phyloP scores from a whole-genome alignment of 257 asterid genomes.

The Solanum paucissectum region DNA sequence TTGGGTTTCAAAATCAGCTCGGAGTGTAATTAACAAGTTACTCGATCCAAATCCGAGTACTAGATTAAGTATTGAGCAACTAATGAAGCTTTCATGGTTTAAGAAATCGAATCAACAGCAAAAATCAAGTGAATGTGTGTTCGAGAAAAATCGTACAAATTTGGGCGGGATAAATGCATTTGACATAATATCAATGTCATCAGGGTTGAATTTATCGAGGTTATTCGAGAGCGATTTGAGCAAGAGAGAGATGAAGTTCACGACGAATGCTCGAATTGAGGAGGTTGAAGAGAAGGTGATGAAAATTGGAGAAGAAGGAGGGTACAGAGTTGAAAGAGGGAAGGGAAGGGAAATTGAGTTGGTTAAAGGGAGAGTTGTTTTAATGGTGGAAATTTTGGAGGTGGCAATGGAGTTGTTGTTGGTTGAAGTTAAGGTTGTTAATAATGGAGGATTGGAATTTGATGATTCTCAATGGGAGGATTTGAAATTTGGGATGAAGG shows the following conservation, averaged over 20 bases:
- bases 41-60: constrained; percentile 73
- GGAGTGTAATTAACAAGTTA: constrained; percentile 32
- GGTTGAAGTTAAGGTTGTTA: constrained; percentile 58
- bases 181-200: constrained; percentile 69
- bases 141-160: constrained; percentile 10
- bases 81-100: constrained; percentile 56
- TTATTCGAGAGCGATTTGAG: constrained; percentile 39
- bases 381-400: constrained; percentile 43
- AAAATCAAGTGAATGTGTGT: neutral
- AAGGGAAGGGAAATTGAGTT: constrained; percentile 44
- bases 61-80: constrained; percentile 45
- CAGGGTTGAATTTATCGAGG: constrained; percentile 66
- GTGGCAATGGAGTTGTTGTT: constrained; percentile 43
- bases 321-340: constrained; percentile 41
- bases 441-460: constrained; percentile 39
- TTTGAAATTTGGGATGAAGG: constrained; percentile 38
- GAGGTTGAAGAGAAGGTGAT: constrained; percentile 54
- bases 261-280: constrained; percentile 23
- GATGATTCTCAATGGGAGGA: constrained; percentile 66
- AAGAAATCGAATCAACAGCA: constrained; percentile 25
- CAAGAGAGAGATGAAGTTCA: constrained; percentile 56
- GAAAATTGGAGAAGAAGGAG: constrained; percentile 35
- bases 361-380: constrained; percentile 41
- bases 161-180: constrained; percentile 47
- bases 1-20: constrained; percentile 56